phyloP scores from a whole-genome alignment of 2,329 filamentous ascomycete species.

The Colletotrichum chlorophyti region DNA sequence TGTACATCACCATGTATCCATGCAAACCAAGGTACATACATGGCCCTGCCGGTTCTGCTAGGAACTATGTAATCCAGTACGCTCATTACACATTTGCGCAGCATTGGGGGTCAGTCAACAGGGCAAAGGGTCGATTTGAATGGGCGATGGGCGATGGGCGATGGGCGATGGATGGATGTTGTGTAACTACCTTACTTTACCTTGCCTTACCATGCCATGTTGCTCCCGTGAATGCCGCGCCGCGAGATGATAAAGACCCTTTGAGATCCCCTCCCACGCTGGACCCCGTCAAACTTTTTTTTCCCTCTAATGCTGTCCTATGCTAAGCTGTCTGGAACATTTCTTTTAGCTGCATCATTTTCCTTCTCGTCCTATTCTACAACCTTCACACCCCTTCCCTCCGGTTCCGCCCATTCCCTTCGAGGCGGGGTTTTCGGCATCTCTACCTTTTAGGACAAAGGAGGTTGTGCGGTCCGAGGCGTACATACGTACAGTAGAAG shows the following conservation, averaged over 20 bases:
- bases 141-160: slow-evolving; percentile 1
- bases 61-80: too few relatives aligned
- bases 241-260: slow-evolving; percentile 26
- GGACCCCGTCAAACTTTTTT: too few relatives aligned
- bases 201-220: neutral
- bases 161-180: slow-evolving; percentile 8
- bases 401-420: neutral
- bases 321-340: slow-evolving; percentile 11
- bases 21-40: neutral
- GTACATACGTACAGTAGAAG: neutral
- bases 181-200: slow-evolving; percentile 4
- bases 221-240: slow-evolving; percentile 16
- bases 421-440: neutral
- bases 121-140: too few relatives aligned
- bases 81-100: too few relatives aligned
- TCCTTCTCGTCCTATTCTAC: neutral
- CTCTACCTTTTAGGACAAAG: slow-evolving; percentile 1
- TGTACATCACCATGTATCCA: slow-evolving; percentile 2
- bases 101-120: too few relatives aligned
- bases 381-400: neutral
- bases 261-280: slow-evolving; percentile 25
- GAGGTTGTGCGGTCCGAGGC: too few relatives aligned
- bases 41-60: too few relatives aligned
- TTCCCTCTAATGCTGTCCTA: neutral
- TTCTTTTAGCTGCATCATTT: neutral